A percentile compares a stretch with the other conserved stretches of the same genome.
phyloP scores from a whole-genome alignment of 371 early-diverging fungal genomes.

The Actinomortierella wolfii region DNA sequence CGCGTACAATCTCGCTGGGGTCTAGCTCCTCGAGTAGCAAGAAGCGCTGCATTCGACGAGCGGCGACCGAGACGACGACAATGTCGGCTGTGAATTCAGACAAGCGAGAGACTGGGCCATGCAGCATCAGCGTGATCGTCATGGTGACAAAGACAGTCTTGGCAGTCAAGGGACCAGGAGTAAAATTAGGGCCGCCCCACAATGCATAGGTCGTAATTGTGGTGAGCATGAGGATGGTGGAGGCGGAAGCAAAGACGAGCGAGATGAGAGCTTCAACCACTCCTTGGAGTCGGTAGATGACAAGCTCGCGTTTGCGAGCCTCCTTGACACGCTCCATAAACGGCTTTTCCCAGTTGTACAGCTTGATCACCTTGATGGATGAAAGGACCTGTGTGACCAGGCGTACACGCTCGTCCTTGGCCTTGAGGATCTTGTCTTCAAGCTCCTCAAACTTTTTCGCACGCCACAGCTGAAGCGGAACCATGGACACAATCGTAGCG shows the following conservation, averaged over 20 bases:
- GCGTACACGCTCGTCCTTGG: constrained; percentile 64
- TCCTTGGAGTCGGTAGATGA: constrained; percentile 10
- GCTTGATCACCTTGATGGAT: constrained; percentile 56
- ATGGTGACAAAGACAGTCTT: constrained; percentile 88
- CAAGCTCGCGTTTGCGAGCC: constrained; percentile 57
- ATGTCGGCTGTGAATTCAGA: constrained; percentile 64
- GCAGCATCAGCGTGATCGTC: constrained; percentile 87
- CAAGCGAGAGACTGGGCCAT: constrained; percentile 69
- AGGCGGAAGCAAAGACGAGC: constrained; percentile 69
- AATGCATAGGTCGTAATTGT: constrained; percentile 82
- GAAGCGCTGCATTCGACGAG: constrained; percentile 77
- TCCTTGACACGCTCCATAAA: constrained; percentile 42
- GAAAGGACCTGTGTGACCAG: constrained; percentile 62
- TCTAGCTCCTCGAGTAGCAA: constrained; percentile 81
- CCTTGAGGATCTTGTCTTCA: constrained; percentile 55
- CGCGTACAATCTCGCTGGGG: constrained; percentile 52
- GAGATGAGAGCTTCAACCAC: constrained; percentile 53
- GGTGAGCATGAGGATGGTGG: constrained; percentile 82
- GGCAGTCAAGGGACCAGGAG: constrained; percentile 63
- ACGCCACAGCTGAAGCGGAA: constrained; percentile 70
- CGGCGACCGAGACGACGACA: constrained; percentile 83
- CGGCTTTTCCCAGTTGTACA: constrained; percentile 58
- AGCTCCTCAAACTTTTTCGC: constrained; percentile 25
- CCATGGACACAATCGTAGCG: constrained; percentile 56
- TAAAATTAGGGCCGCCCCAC: constrained; percentile 17